phyloP scores from a whole-genome alignment of 331 rosid genomes.

The Malus hybrid region DNA sequence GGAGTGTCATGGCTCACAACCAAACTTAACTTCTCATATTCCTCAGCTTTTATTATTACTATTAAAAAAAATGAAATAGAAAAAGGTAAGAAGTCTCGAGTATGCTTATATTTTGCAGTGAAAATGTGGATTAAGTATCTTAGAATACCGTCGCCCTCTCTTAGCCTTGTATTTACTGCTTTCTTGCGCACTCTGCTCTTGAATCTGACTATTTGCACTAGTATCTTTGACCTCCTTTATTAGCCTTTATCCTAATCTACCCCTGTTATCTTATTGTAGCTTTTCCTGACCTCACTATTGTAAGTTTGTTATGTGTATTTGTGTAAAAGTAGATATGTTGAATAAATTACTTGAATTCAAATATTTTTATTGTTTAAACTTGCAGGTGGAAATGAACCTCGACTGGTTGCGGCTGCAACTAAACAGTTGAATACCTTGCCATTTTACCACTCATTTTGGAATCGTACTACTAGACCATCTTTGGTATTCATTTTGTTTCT shows the following conservation, averaged over 20 bases:
- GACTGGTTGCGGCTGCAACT: slow-evolving; percentile 83
- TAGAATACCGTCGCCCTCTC: background rate
- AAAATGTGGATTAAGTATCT: background rate
- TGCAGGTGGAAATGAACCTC: slow-evolving; percentile 85
- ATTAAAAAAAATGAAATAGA: background rate
- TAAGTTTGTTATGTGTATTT: background rate
- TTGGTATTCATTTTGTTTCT: slow-evolving; percentile 45
- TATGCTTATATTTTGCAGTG: too few species aligned
- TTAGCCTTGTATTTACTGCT: background rate
- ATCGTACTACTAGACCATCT: slow-evolving; percentile 89
- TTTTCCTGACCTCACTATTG: background rate
- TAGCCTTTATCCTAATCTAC: background rate
- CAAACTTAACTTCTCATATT: too few species aligned
- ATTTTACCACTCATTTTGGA: slow-evolving; percentile 97
- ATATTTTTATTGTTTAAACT: background rate
- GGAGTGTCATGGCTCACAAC: background rate
- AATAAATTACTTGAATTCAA: background rate
- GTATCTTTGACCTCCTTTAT: background rate
- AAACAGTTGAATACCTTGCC: slow-evolving; percentile 81
- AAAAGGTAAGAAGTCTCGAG: background rate
- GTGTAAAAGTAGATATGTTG: background rate
- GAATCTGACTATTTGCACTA: background rate
- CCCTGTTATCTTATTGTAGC: background rate
- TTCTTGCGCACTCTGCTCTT: background rate
- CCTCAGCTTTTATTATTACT: background rate